phyloP scores from a whole-genome alignment of 176 grass and related monocot genomes.

The Cymbopogon citratus region DNA sequence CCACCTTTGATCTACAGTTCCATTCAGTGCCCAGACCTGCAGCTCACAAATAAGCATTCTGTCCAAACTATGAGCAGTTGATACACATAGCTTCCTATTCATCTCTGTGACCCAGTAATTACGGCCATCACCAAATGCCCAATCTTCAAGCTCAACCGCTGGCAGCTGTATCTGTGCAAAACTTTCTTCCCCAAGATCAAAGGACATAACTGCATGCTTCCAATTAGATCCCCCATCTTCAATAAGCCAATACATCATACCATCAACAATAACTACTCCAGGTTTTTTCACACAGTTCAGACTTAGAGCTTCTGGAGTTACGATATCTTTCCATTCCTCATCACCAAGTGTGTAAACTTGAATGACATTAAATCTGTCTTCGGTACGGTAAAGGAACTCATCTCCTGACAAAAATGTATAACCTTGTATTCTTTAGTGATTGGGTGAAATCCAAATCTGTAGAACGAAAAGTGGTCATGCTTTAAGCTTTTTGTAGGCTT shows the following conservation, averaged over 20 bases:
- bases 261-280: background rate
- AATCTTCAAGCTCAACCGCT: background rate
- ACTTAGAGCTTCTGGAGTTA: background rate
- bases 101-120: conserved; percentile 7
- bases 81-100: conserved; percentile 6
- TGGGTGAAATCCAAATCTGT: conserved; percentile 20
- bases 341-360: conserved; percentile 19
- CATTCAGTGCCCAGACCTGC: conserved; percentile 25
- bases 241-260: conserved; percentile 24
- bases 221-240: background rate
- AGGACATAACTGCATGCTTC: background rate
- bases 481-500: conserved; percentile 16
- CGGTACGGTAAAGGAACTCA: background rate
- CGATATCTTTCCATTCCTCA: background rate
- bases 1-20: background rate
- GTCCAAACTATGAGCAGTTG: background rate
- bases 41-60: background rate
- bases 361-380: background rate
- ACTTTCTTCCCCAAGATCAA: conserved; percentile 16
- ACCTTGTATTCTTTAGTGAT: conserved; percentile 16
- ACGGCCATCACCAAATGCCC: background rate
- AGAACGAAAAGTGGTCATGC: conserved; percentile 19
- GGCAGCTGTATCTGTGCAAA: background rate
- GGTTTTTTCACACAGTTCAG: background rate
- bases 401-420: background rate